These are phyloP conservation scores for Candida broadrunensis DNA, from an alignment of 805 yeast genomes.

Conservation along the genomic window DNA sequence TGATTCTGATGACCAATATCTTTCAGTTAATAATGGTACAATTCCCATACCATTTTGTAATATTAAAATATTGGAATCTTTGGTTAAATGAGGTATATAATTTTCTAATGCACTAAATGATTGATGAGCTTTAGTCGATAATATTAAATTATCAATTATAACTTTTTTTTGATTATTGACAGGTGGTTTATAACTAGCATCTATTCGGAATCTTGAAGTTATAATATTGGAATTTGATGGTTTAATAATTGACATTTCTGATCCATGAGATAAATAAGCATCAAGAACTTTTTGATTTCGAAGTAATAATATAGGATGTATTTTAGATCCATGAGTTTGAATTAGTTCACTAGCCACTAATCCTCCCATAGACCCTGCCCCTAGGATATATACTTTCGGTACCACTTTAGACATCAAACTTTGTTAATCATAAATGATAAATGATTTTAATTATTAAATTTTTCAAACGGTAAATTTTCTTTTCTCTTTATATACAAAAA, in stretches of 20 bases:
- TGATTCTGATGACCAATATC: conserved; percentile 49
- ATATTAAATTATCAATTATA: conserved; percentile 56
- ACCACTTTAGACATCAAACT: conserved; percentile 1
- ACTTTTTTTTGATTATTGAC: conserved; percentile 4
- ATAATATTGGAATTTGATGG: conserved; percentile 16
- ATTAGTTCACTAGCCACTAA: conserved; percentile 46
- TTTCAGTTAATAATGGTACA: conserved; percentile 45
- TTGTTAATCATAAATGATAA: too few relatives aligned
- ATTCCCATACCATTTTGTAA: conserved; percentile 89
- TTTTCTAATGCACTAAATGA: conserved; percentile 62
- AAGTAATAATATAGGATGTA: conserved; percentile 33
- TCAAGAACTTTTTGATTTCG: conserved; percentile 41
- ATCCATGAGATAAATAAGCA: conserved; percentile 38
- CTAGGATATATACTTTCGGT: conserved; percentile 37
- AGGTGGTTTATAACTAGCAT: conserved; percentile 22
- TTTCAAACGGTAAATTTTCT: too few relatives aligned
- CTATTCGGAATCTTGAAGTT: conserved; percentile 9
- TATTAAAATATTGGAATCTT: conserved; percentile 55
- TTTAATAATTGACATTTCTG: conserved; percentile 28
- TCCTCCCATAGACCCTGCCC: conserved; percentile 55
- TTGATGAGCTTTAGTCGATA: conserved; percentile 80
- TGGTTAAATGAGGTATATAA: conserved; percentile 45
- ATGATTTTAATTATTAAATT: too few relatives aligned
- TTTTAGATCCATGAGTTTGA: conserved; percentile 35
- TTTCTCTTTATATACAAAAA: too few relatives aligned